Conservation (phyloP, 2,329 filamentous ascomycete species). For the Lachnellula willkommii region DNA sequence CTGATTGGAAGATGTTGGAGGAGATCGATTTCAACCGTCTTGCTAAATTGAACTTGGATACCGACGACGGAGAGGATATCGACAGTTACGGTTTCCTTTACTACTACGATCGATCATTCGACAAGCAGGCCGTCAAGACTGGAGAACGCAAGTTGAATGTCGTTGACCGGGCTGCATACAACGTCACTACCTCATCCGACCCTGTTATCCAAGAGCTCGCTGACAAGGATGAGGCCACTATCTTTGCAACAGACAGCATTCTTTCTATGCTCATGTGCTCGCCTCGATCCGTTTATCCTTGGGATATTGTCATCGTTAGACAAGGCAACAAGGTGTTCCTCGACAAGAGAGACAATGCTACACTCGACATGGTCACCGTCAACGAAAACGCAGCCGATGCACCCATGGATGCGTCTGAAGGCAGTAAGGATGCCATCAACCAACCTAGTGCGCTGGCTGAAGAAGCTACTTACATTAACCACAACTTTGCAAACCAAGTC, state of each 20-base stretch:
- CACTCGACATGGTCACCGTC: conserved; percentile 94
- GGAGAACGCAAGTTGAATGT: conserved; percentile 81
- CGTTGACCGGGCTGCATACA: conserved; percentile 93
- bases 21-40: conserved; percentile 98
- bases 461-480: conserved; percentile 99
- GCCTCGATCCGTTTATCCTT: conserved; percentile 92
- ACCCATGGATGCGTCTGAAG: conserved; percentile 83
- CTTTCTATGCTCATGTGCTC: conserved; percentile 99
- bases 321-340: conserved; percentile 97
- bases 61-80: conserved; percentile 89
- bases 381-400: conserved; percentile 98
- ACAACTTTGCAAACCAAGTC: conserved; percentile 97
- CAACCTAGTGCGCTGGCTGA: conserved; percentile 87
- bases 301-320: conserved; percentile 92
- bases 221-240: conserved; percentile 90
- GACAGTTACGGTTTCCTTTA: conserved; percentile 96
- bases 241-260: conserved; percentile 95
- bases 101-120: conserved; percentile 94
- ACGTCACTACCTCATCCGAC: conserved; percentile 93
- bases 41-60: conserved; percentile 90
- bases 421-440: conserved; percentile 92
- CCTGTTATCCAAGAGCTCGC: conserved; percentile 95
- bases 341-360: conserved; percentile 94
- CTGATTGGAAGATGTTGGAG: conserved; percentile 92
- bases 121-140: conserved; percentile 87